These are phyloP conservation scores for Bruguiera parviflora DNA, from an alignment of 345 rosid species.

Conservation along the genomic window DNA sequence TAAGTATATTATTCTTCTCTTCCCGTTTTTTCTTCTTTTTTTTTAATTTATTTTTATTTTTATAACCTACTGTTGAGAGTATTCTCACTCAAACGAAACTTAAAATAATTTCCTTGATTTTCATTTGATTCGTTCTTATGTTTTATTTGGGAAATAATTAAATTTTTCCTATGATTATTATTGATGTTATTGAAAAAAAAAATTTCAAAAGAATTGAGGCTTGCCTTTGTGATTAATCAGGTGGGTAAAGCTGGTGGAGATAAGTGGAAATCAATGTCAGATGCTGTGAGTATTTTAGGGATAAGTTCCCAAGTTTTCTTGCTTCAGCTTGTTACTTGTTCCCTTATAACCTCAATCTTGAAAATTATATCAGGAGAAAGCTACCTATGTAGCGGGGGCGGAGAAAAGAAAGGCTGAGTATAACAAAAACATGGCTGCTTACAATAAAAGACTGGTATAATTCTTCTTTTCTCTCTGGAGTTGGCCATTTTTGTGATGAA, in stretches of 20 bases:
- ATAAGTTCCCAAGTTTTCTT: not conserved
- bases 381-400: slow-evolving; percentile 47
- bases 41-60: too few species aligned
- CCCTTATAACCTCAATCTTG: not conserved
- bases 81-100: not conserved
- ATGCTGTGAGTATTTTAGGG: slow-evolving; percentile 41
- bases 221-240: slow-evolving; percentile 24
- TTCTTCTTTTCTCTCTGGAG: not conserved
- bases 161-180: not conserved
- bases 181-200: too few species aligned
- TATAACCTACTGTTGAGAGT: slow-evolving; percentile 12
- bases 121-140: not conserved
- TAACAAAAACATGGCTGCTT: slow-evolving; percentile 53
- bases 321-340: too few species aligned
- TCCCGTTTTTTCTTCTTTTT: too few species aligned
- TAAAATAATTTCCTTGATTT: not conserved
- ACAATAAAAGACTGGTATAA: slow-evolving; percentile 57
- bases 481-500: not conserved
- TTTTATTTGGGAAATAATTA: not conserved
- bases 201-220: not conserved
- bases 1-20: slow-evolving; percentile 23
- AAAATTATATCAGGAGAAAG: slow-evolving; percentile 51
- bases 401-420: slow-evolving; percentile 70
- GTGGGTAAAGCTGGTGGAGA: slow-evolving; percentile 83
- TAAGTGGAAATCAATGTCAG: slow-evolving; percentile 69